Base-by-base conservation (phyloP, 2,329 filamentous ascomycete genomes). In the Paecilomyces fulvus region DNA sequence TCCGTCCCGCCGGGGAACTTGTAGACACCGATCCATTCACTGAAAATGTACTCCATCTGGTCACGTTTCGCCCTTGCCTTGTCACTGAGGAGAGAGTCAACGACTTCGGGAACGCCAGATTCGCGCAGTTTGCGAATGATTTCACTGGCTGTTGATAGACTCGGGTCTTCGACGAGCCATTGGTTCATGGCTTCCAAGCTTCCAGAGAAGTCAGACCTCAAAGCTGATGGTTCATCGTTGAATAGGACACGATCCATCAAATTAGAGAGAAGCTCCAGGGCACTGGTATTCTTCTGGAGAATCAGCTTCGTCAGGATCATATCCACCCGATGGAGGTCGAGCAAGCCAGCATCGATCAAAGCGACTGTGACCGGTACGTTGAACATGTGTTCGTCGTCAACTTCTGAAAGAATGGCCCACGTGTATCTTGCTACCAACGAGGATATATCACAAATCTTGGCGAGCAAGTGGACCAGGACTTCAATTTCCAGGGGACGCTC, bases 1-100 rank as follows among this genome's bases (percentile, higher is more conserved):
- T 90, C 87, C 3, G 87, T 85, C 3, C 87, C 84, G 62, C 86
- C 84, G n/a, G 85, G 82, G 64, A 90, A 89, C 71, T 88, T 88
- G 75, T 82, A 87, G 7, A 96, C 81, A 58, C 87, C 85, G 28
- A 92, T 83, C 94, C 94, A 99, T 75, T 99, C 94, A 49, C 92
- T 91, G 66, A 99, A 96, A 20, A 96, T 82, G 68, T 99, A 97
- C 64, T 95, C 90, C 74, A 95, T 84, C 70, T 96, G 90, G 59
- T 95, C 90, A 60, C 86, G 84, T 63, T 86, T 86, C 30, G 83
- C 79, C 43, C 76, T 71, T 14, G 78, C 73, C 52, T 83, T 80
- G 56, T 86, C 83, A 21, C 80, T 83, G 30, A 79, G 74, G 54
- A 79, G 72, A 55, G 79, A 71, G 61, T 80, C 78, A 53, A 77